Evolutionary conservation across 108 stramenopile species (phyloP), one percentile per base, ranked within the genome.

Genomic region (Pseudonitzschia multiseries): DNA sequence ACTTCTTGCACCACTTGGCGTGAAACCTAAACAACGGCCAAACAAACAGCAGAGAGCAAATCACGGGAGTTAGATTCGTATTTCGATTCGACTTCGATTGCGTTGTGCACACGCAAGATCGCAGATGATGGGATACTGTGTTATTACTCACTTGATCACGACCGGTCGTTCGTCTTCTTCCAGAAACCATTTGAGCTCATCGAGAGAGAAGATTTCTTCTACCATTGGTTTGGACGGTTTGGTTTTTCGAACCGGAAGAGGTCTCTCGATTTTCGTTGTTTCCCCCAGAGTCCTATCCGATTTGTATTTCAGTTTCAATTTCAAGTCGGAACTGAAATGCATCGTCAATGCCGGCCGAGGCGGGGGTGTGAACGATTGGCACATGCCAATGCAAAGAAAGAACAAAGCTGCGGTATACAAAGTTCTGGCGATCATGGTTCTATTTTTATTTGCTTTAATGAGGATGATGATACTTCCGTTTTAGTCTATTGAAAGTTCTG

Each of bases 121-220:
- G n/a, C n/a, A n/a, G n/a, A n/a, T n/a, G 42, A 42, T 10, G 42
- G 42, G 42, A 9, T 42, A 36, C 32, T 28, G 8, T n/a, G n/a
- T n/a, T n/a, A n/a, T n/a, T n/a, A 76, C 75, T 76, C 69, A 76
- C 75, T 77, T 77, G 69, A 77, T 67, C 3, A 63, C 76, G 10
- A 59, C 65, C 22, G 57, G 57, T 64, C 76, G 60, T 26, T 70
- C 51, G 46, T 77, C 76, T 70, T 77, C 76, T 70, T 77, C 62
- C 51, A 77, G 42, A 50, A 77, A 77, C n/a, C 61, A 64, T 43
- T 77, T 60, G 0, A 77, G 48, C 21, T 77, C 76, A 22, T 70
- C 18, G 52, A 78, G 65, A 20, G 72, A 68, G 0, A 24, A 65
- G 22, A 74, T 63, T 41, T 65, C 61, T 61, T 61, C 59, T 33